Conservation (phyloP, 352 stramenopile species). For the Bremia lactucae region DNA sequence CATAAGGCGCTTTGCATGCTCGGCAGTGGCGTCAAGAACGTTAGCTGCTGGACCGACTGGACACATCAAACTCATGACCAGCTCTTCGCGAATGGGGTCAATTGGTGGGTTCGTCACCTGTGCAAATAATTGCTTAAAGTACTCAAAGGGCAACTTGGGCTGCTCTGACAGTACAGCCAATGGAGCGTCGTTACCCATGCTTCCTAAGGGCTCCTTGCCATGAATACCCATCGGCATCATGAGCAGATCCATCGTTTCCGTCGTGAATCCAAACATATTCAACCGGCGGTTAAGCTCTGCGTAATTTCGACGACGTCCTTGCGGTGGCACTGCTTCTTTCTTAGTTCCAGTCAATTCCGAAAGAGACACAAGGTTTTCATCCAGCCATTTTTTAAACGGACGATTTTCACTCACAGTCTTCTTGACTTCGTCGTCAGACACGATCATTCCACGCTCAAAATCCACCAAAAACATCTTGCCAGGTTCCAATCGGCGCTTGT, state of each 20-base stretch:
- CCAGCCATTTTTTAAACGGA: constrained; percentile 89
- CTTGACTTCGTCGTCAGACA: constrained; percentile 94
- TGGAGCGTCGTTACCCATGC: constrained; percentile 93
- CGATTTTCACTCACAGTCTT: constrained; percentile 78
- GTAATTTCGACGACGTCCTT: constrained; percentile 32
- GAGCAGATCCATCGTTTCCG: constrained; percentile 92
- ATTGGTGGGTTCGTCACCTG: constrained; percentile 97
- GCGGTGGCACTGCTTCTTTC: constrained; percentile 8
- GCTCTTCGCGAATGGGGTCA: constrained; percentile 94
- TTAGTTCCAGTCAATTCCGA: constrained; percentile 42
- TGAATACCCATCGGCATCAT: constrained; percentile 91
- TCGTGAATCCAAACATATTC: constrained; percentile 94
- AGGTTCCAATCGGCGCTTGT: constrained; percentile 91
- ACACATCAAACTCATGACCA: constrained; percentile 95
- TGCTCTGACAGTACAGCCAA: constrained; percentile 89
- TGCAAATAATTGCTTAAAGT: constrained; percentile 95
- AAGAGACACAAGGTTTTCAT: constrained; percentile 86
- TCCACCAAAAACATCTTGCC: constrained; percentile 97
- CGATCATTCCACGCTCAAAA: constrained; percentile 90
- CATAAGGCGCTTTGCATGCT: constrained; percentile 76
- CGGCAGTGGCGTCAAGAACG: constrained; percentile 78
- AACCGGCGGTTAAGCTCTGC: constrained; percentile 81
- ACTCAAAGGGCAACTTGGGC: constrained; percentile 91
- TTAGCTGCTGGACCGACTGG: constrained; percentile 93
- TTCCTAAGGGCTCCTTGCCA: constrained; percentile 90